Conservation (phyloP, 441 rosid genomes). For the Iberis amara region DNA sequence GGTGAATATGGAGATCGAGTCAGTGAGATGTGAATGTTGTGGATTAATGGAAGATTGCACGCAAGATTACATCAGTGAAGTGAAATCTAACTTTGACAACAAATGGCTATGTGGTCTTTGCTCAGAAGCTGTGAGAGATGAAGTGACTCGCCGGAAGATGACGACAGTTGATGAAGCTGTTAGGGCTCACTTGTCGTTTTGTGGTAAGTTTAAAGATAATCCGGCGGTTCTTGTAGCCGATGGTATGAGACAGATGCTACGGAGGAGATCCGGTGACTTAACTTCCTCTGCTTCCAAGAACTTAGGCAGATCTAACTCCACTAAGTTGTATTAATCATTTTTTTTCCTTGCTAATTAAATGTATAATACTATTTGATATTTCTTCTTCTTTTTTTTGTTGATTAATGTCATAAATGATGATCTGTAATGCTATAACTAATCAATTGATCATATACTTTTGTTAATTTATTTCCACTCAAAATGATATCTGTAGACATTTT, state of each 20-base stretch:
- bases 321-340: slow-evolving; percentile 33
- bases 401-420: not conserved
- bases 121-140: slow-evolving; percentile 87
- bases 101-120: slow-evolving; percentile 98
- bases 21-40: slow-evolving; percentile 87
- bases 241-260: slow-evolving; percentile 91
- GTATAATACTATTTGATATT: slow-evolving; percentile 23
- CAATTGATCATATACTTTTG: too few relatives aligned
- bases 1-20: slow-evolving; percentile 64
- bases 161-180: slow-evolving; percentile 70
- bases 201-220: slow-evolving; percentile 77
- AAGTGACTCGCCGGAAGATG: slow-evolving; percentile 42
- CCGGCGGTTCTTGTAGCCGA: slow-evolving; percentile 93
- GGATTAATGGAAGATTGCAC: slow-evolving; percentile 92
- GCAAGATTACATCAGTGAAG: slow-evolving; percentile 63
- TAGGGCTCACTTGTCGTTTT: slow-evolving; percentile 86
- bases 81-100: slow-evolving; percentile 75
- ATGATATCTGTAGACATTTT: too few relatives aligned
- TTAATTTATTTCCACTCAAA: too few relatives aligned
- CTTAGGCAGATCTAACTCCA: slow-evolving; percentile 60
- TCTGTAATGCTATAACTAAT: too few relatives aligned
- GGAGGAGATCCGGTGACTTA: slow-evolving; percentile 76
- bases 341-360: slow-evolving; percentile 13
- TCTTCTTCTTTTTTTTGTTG: not conserved
- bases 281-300: slow-evolving; percentile 64